Evolutionary conservation across 352 stramenopile genomes (phyloP).

Genomic region (Globisporangium acanthophoron): DNA sequence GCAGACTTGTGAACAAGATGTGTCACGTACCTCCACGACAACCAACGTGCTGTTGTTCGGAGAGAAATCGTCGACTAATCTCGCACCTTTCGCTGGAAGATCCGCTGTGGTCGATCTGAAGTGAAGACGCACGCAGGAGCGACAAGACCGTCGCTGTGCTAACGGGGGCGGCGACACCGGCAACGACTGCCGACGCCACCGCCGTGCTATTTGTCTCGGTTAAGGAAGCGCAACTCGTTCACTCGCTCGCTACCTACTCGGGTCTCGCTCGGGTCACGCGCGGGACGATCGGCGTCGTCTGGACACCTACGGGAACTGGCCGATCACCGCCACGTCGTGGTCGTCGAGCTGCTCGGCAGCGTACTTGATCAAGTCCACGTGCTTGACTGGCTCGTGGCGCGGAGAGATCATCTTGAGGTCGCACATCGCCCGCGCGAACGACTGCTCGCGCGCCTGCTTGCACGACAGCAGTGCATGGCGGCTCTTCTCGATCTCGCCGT

Average conservation of each 20-base stretch:
- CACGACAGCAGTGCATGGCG: constrained; percentile 61
- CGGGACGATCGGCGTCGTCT: not conserved
- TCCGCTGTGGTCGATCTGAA: too few species aligned
- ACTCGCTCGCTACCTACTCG: not conserved
- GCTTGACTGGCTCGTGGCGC: constrained; percentile 69
- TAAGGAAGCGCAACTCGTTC: too few species aligned
- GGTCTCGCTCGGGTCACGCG: not conserved
- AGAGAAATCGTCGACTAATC: too few species aligned
- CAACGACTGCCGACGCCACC: too few species aligned
- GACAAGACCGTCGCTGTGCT: too few species aligned
- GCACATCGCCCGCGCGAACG: constrained; percentile 72
- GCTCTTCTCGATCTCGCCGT: constrained; percentile 64
- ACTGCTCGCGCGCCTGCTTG: constrained; percentile 68
- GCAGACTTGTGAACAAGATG: too few species aligned
- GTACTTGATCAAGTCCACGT: constrained; percentile 83
- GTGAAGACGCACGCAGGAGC: too few species aligned
- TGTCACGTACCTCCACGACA: too few species aligned
- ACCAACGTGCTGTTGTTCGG: too few species aligned
- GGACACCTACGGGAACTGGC: constrained; percentile 58
- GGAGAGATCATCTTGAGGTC: constrained; percentile 74
- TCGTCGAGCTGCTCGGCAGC: constrained; percentile 74
- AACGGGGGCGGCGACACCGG: too few species aligned
- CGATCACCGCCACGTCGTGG: constrained; percentile 42
- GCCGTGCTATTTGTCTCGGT: too few species aligned
- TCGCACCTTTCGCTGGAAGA: not conserved